phyloP scores from a whole-genome alignment of 1,139 yeast genomes.

The Saccharomycopsis hybrid region DNA sequence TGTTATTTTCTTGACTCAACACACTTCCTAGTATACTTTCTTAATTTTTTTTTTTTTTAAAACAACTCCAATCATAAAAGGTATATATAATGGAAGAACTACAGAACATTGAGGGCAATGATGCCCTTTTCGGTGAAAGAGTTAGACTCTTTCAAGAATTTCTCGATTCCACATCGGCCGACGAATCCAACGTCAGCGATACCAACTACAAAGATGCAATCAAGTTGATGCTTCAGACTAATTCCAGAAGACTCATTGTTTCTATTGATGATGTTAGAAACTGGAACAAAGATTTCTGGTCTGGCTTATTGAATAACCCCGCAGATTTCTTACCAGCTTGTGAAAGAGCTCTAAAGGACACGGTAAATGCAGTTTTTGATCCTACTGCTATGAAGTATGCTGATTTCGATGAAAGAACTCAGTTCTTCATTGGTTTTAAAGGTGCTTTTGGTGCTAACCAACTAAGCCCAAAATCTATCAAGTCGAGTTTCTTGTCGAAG shows the following conservation, averaged over 20 bases:
- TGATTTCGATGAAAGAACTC: slow-evolving; percentile 53
- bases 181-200: slow-evolving; percentile 34
- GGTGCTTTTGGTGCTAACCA: slow-evolving; percentile 92
- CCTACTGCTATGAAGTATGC: slow-evolving; percentile 45
- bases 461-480: slow-evolving; percentile 82
- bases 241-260: slow-evolving; percentile 62
- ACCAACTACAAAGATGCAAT: slow-evolving; percentile 66
- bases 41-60: too few species aligned
- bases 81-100: not conserved
- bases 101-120: slow-evolving; percentile 22
- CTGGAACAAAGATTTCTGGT: slow-evolving; percentile 74
- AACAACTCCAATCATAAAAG: not conserved
- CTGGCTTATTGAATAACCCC: slow-evolving; percentile 69
- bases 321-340: slow-evolving; percentile 87
- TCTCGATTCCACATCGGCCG: slow-evolving; percentile 41
- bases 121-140: slow-evolving; percentile 62
- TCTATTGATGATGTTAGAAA: slow-evolving; percentile 85
- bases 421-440: slow-evolving; percentile 71
- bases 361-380: slow-evolving; percentile 64
- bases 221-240: slow-evolving; percentile 60
- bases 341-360: slow-evolving; percentile 78
- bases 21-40: too few species aligned
- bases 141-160: slow-evolving; percentile 87
- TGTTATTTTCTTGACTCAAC: not conserved
- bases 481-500: slow-evolving; percentile 69